These are phyloP conservation scores for Vitis labrusca DNA, from an alignment of 164 flowering plant genomes.

Conservation along the genomic window DNA sequence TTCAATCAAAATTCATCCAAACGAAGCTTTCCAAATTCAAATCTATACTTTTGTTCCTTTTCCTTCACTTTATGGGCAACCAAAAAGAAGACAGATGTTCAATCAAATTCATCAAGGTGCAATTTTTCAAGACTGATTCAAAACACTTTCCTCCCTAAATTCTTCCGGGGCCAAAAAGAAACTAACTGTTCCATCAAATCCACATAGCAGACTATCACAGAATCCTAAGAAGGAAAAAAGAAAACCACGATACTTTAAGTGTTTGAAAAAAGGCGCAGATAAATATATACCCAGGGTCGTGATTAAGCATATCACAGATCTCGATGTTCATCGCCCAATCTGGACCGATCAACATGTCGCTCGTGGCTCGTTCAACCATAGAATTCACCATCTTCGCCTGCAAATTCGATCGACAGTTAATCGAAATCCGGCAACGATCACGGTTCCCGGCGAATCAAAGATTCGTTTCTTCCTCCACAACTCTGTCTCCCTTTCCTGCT, in stretches of 20 bases:
- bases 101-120: too few species aligned
- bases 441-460: slow-evolving; percentile 16
- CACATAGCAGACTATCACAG: not conserved
- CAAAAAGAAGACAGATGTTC: too few species aligned
- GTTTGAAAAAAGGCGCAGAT: not conserved
- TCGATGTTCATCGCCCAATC: slow-evolving; percentile 99
- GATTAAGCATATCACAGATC: slow-evolving; percentile 94
- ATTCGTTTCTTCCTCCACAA: slow-evolving; percentile 11
- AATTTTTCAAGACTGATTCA: too few species aligned
- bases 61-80: too few species aligned
- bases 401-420: not conserved
- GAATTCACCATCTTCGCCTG: slow-evolving; percentile 74
- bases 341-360: slow-evolving; percentile 92
- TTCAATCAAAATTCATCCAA: not conserved
- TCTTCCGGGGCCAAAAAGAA: not conserved
- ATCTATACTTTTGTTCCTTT: too few species aligned
- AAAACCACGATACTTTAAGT: not conserved
- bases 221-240: slow-evolving; percentile 1
- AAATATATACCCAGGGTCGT: slow-evolving; percentile 69
- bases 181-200: not conserved
- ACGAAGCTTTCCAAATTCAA: too few species aligned
- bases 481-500: not conserved
- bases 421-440: not conserved
- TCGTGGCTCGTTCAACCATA: slow-evolving; percentile 90
- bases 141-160: too few species aligned